Conservation (phyloP, 306 rosid genomes). For the Trichosanthes cucumerina region DNA sequence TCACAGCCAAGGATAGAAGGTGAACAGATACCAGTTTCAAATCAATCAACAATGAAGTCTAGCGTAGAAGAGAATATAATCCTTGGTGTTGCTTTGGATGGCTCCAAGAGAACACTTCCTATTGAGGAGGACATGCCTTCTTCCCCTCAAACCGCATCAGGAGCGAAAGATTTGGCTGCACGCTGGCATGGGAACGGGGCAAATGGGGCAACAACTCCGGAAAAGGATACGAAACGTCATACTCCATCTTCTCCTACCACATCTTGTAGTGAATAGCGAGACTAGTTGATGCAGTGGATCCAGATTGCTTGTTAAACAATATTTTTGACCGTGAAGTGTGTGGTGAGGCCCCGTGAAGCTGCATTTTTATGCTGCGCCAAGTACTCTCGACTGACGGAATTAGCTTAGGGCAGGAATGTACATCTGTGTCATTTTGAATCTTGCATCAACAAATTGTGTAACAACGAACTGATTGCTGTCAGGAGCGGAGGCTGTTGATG, state of each 20-base stretch:
- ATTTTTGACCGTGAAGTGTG: neutral
- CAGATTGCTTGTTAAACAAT: neutral
- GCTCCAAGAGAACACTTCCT: constrained; percentile 91
- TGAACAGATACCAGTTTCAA: constrained; percentile 36
- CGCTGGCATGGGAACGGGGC: constrained; percentile 41
- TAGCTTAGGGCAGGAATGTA: neutral
- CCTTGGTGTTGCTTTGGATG: constrained; percentile 86
- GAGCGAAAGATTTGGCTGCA: constrained; percentile 51
- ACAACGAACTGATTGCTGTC: neutral
- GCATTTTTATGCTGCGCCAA: neutral
- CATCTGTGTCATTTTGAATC: neutral
- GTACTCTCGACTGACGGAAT: neutral
- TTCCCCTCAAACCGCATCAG: constrained; percentile 22
- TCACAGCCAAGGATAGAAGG: constrained; percentile 36
- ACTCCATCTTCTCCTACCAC: constrained; percentile 23
- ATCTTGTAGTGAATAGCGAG: constrained; percentile 16
- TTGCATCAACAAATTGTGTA: neutral
- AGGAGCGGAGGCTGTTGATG: neutral
- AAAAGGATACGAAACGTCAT: constrained; percentile 42
- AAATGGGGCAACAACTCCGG: constrained; percentile 34
- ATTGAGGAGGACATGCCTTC: constrained; percentile 50
- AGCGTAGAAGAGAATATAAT: constrained; percentile 72
- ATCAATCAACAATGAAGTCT: constrained; percentile 31
- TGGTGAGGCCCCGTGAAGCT: neutral
- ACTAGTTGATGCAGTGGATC: neutral